Evolutionary conservation across 2,329 filamentous ascomycete genomes (phyloP).

Genomic region (Ophiostoma piceae): DNA sequence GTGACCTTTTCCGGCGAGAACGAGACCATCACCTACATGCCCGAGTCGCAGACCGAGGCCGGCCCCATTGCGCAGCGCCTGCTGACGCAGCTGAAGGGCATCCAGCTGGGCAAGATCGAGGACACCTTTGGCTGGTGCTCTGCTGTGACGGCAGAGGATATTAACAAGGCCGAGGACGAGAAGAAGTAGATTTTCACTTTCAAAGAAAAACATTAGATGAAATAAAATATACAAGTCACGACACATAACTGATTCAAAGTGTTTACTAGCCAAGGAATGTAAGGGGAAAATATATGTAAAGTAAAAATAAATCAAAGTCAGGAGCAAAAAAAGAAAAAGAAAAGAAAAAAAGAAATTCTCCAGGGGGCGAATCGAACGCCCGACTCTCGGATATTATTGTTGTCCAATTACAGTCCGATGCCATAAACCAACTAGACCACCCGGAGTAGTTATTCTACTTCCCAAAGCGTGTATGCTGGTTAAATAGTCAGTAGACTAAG

Average conservation of each 20-base stretch:
- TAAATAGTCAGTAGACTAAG: too few species aligned
- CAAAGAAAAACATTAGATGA: background rate
- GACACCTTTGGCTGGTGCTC: slow-evolving; percentile 72
- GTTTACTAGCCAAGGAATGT: too few species aligned
- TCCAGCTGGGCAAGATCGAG: slow-evolving; percentile 74
- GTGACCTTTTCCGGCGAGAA: slow-evolving; percentile 37
- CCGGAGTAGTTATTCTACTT: slow-evolving; percentile 19
- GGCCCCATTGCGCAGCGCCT: slow-evolving; percentile 70
- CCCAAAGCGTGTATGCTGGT: too few species aligned
- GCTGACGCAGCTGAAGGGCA: slow-evolving; percentile 70
- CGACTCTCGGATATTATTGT: slow-evolving; percentile 25
- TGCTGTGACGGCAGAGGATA: slow-evolving; percentile 43
- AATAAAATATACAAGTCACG: slow-evolving; percentile 7
- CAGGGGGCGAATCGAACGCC: slow-evolving; percentile 26
- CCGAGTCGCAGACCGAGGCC: slow-evolving; percentile 57
- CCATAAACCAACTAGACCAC: slow-evolving; percentile 27
- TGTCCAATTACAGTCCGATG: slow-evolving; percentile 25
- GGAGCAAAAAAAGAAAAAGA: background rate
- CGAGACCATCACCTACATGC: slow-evolving; percentile 54
- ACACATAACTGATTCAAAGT: too few species aligned
- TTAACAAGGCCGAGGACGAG: slow-evolving; percentile 33
- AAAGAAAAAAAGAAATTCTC: slow-evolving; percentile 20
- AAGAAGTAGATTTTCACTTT: background rate
- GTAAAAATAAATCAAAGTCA: background rate
- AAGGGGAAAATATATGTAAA: background rate